These are phyloP conservation scores for Beauveria brongniartii DNA, from an alignment of 2,329 filamentous ascomycete species.

Conservation along the genomic window DNA sequence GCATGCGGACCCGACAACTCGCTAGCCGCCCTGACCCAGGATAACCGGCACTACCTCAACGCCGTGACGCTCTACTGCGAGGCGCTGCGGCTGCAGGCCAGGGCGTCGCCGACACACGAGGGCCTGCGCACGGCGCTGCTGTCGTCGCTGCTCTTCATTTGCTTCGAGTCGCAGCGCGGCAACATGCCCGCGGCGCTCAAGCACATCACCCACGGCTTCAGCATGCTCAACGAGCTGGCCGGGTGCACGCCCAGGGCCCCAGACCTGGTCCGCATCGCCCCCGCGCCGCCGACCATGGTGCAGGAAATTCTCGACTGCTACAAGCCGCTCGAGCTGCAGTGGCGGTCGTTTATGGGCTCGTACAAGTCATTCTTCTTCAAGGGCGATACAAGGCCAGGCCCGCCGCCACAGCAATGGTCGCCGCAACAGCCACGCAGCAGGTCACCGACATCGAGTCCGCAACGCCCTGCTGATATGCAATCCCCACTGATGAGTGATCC, in stretches of 20 bases:
- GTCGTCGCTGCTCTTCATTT: conserved; percentile 32
- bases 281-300: conserved; percentile 27
- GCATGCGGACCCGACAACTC: conserved; percentile 22
- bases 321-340: conserved; percentile 30
- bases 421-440: neutral
- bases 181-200: conserved; percentile 32
- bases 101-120: conserved; percentile 27
- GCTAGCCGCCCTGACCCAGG: conserved; percentile 15
- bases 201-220: conserved; percentile 32
- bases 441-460: conserved; percentile 1
- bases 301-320: conserved; percentile 33
- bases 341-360: conserved; percentile 30
- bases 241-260: conserved; percentile 28
- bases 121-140: conserved; percentile 30
- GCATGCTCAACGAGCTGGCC: conserved; percentile 31
- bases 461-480: neutral
- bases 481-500: neutral
- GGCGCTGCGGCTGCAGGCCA: conserved; percentile 31
- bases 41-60: conserved; percentile 32
- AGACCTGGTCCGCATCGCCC: conserved; percentile 28
- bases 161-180: conserved; percentile 32
- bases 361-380: conserved; percentile 28
- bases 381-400: conserved; percentile 9
- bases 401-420: conserved; percentile 3
- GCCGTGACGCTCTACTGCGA: conserved; percentile 33